Conservation (phyloP, 2,329 filamentous ascomycete genomes). For the Talaromyces albobiverticillius region DNA sequence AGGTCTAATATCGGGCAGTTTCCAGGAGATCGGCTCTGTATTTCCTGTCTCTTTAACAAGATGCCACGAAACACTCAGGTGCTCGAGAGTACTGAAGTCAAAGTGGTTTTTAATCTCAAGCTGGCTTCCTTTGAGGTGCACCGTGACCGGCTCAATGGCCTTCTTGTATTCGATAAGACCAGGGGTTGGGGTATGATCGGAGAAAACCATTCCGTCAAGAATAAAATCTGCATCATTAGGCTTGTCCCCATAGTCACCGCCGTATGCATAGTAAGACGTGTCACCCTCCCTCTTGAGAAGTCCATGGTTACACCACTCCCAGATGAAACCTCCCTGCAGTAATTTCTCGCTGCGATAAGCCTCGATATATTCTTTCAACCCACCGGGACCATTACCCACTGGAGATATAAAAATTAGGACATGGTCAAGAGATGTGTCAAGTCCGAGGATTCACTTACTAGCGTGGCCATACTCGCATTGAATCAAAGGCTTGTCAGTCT, state of each 20-base stretch:
- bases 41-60: conserved; percentile 23
- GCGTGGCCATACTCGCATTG: conserved; percentile 57
- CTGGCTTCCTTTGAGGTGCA: background rate
- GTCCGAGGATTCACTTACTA: conserved; percentile 27
- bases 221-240: conserved; percentile 61
- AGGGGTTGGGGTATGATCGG: conserved; percentile 54
- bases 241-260: conserved; percentile 59
- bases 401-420: background rate
- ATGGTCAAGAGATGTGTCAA: background rate
- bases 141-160: conserved; percentile 53
- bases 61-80: conserved; percentile 33
- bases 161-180: conserved; percentile 58
- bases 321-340: conserved; percentile 65
- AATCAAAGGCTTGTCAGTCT: conserved; percentile 44
- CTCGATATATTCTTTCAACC: conserved; percentile 65
- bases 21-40: conserved; percentile 32
- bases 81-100: conserved; percentile 46
- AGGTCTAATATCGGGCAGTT: conserved; percentile 13
- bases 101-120: conserved; percentile 42
- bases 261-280: conserved; percentile 55
- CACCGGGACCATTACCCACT: conserved; percentile 70
- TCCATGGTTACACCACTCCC: conserved; percentile 64
- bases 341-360: conserved; percentile 59
- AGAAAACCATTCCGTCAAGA: conserved; percentile 55
- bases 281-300: conserved; percentile 25